Evolutionary conservation across 1,284 basidiomycete species (phyloP), one percentile per base, ranked within the genome.

Genomic region (Heterobasidion irregulare): DNA sequence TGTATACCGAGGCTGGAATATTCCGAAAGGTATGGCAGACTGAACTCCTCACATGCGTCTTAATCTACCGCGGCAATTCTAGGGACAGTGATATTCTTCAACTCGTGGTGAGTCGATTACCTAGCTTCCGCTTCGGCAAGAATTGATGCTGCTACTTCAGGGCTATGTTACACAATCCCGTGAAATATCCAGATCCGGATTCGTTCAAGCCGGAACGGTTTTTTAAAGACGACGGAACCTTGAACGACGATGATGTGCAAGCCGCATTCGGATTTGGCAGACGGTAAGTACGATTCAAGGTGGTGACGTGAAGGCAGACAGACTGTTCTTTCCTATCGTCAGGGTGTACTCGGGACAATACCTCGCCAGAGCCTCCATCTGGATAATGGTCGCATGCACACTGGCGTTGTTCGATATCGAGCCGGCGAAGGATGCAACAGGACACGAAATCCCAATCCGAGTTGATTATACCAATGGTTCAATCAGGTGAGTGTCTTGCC

Each of bases 31-130:
- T 58, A 8, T 12, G 26, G 48, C 52, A 12, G 9, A 26, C 53
- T 15, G 18, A 52, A 16, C 6, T 50, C 19, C 32, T 13, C 9
- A 16, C 6, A 19, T 2, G 19, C 15, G 8, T 7, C 16, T 13
- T 34, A 44, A 10, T 19, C 13, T 2, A 4, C 12, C 26, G 1
- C 2, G 6, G 8, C 19, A 50, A 52, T 1, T 18, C 64, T 0
- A 38, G 64, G 2, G 44, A 47, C 1, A 62, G 63, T n/a, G 16
- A 46, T 9, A 63, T 61, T 62, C 63, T 32, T 18, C 54, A 78
- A 78, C 57, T 64, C 72, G 15, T 77, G 75, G 71, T 69, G 38
- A 47, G 60, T 67, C 26, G 58, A 46, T 18, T 16, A 13, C 36
- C 8, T 1, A 18, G 19, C 5, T 6, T 26, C 15, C 6, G n/a